Evolutionary conservation across 2,329 filamentous ascomycete species (phyloP).

Genomic region (Colletotrichum sp.): DNA sequence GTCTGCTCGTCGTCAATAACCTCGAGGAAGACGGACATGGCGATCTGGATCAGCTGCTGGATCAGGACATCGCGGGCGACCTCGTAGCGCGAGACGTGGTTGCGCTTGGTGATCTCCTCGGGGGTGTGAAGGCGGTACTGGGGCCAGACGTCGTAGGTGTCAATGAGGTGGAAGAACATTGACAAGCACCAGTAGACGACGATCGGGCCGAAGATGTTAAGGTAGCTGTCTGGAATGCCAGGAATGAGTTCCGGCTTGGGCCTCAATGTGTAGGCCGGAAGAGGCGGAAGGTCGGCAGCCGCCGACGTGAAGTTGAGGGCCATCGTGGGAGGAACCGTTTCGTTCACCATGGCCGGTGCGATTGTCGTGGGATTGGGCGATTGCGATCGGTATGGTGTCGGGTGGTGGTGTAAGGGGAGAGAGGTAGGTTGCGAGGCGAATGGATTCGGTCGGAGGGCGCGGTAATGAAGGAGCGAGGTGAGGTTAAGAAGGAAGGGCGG

Average conservation of each 20-base stretch:
- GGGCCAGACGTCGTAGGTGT: conserved; percentile 83
- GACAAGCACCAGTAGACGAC: conserved; percentile 90
- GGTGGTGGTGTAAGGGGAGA: not conserved
- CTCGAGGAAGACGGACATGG: conserved; percentile 70
- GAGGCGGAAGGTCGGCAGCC: conserved; percentile 74
- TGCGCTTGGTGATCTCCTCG: conserved; percentile 85
- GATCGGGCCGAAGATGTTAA: conserved; percentile 78
- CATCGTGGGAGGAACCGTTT: conserved; percentile 33
- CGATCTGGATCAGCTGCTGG: conserved; percentile 89
- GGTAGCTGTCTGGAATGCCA: conserved; percentile 80
- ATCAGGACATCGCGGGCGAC: conserved; percentile 90
- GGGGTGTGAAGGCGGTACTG: conserved; percentile 95
- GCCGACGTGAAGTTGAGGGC: conserved; percentile 59
- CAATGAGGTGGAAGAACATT: conserved; percentile 84
- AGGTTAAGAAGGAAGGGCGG: not conserved
- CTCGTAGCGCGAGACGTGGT: conserved; percentile 83
- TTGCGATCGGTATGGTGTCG: not conserved
- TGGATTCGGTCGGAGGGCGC: not conserved
- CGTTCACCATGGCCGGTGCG: conserved; percentile 42
- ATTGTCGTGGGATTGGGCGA: not conserved
- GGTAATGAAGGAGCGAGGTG: not conserved
- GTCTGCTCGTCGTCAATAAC: conserved; percentile 76
- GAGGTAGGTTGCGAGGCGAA: not conserved
- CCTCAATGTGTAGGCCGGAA: conserved; percentile 79
- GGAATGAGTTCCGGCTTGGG: conserved; percentile 75